A percentile compares a stretch with the other conserved stretches of the same genome.
Conservation (phyloP, 495 filamentous ascomycete species). For the Aspergillus nanangensis region DNA sequence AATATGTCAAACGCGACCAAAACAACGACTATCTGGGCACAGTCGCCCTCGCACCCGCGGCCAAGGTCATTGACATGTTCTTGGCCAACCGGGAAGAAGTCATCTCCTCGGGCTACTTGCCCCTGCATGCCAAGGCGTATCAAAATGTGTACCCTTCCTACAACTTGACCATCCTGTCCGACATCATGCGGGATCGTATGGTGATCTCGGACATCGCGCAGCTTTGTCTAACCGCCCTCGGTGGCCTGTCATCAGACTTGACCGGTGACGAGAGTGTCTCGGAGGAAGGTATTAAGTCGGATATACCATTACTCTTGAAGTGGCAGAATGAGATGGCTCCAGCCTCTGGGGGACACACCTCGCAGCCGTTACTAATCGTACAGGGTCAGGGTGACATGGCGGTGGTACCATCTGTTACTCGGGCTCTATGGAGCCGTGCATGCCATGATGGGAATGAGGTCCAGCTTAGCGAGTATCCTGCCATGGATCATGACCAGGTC, state of each 20-base stretch:
- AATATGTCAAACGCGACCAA: slow-evolving; percentile 12
- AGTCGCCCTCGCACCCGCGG: slow-evolving; percentile 32
- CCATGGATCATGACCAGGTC: not conserved
- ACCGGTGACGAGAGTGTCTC: not conserved
- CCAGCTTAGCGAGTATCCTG: slow-evolving; percentile 1
- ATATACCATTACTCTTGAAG: not conserved
- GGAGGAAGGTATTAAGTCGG: not conserved
- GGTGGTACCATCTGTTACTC: not conserved
- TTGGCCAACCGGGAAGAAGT: not conserved
- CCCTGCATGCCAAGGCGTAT: not conserved
- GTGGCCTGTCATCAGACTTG: not conserved
- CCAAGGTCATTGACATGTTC: slow-evolving; percentile 1
- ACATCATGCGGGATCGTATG: not conserved
- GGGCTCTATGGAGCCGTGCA: not conserved
- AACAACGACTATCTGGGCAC: slow-evolving; percentile 35
- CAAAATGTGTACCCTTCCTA: not conserved
- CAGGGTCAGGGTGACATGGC: slow-evolving; percentile 1
- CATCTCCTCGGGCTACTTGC: not conserved
- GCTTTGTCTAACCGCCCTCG: not conserved
- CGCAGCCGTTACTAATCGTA: slow-evolving; percentile 1
- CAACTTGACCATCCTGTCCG: not conserved
- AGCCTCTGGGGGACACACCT: not conserved
- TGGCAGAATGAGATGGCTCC: slow-evolving; percentile 1
- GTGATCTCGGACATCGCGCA: not conserved
- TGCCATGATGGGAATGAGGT: slow-evolving; percentile 4